A percentile compares a stretch with the other conserved stretches of the same genome.
phyloP scores from a whole-genome alignment of 106 monocot species.

The Ottelia alismoides region DNA sequence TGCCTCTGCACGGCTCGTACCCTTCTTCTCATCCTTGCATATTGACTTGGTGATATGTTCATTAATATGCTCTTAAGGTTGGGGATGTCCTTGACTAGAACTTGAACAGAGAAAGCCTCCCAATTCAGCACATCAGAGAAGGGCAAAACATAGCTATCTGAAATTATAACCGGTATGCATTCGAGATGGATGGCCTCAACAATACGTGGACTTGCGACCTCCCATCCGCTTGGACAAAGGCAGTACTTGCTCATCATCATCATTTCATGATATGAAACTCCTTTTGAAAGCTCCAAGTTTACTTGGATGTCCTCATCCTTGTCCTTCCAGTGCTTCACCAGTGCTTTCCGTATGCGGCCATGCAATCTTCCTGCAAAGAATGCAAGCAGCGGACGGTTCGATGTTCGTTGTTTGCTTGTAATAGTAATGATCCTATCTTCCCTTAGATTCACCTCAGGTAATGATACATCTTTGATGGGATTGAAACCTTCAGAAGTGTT shows the following conservation, averaged over 20 bases:
- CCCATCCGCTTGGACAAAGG: conserved; percentile 59
- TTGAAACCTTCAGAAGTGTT: conserved; percentile 76
- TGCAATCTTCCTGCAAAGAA: conserved; percentile 73
- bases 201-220: conserved; percentile 64
- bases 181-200: conserved; percentile 47
- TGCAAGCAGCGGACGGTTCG: conserved; percentile 32
- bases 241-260: conserved; percentile 45
- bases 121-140: conserved; percentile 61
- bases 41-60: conserved; percentile 17
- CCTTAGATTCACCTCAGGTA: conserved; percentile 54
- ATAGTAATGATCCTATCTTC: conserved; percentile 8
- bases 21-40: conserved; percentile 16
- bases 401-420: conserved; percentile 4
- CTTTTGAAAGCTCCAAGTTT: conserved; percentile 35
- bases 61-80: conserved; percentile 27
- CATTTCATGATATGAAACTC: conserved; percentile 10
- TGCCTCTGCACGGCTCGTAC: conserved; percentile 29
- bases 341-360: conserved; percentile 37
- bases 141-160: conserved; percentile 35
- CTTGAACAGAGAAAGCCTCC: conserved; percentile 32
- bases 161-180: conserved; percentile 63
- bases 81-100: conserved; percentile 25
- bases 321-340: conserved; percentile 38
- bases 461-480: conserved; percentile 36
- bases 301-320: conserved; percentile 35